phyloP scores from a whole-genome alignment of 2,329 filamentous ascomycete genomes.

The Pestalotiopsis sp. region DNA sequence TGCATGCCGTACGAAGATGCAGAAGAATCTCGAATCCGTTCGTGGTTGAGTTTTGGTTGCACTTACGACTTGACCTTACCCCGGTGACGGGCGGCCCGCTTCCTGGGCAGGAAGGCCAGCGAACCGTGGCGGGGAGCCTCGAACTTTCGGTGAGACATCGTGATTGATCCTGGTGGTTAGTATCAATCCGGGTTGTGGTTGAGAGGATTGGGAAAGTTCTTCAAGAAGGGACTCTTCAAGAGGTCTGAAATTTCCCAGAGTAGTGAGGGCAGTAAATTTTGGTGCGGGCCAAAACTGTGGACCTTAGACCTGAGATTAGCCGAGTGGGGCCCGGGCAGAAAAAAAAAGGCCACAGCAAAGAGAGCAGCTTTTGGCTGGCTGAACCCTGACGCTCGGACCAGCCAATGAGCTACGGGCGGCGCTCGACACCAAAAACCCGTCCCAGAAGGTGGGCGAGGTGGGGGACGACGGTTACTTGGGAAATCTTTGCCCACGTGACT shows the following conservation, averaged over 20 bases:
- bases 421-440: not conserved
- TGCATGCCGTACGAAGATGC: not conserved
- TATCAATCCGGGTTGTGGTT: constrained; percentile 26
- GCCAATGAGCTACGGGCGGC: not conserved
- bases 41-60: not conserved
- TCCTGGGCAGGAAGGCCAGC: constrained; percentile 83
- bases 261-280: constrained; percentile 9
- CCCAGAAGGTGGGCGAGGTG: not conserved
- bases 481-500: not conserved
- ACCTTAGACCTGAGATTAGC: constrained; percentile 26
- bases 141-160: constrained; percentile 58
- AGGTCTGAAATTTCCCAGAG: constrained; percentile 9
- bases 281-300: constrained; percentile 12
- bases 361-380: not conserved
- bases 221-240: not conserved
- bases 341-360: not conserved
- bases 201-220: constrained; percentile 26
- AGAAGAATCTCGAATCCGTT: not conserved
- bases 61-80: constrained; percentile 98
- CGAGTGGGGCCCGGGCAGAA: constrained; percentile 7
- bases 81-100: constrained; percentile 91
- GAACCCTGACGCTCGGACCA: constrained; percentile 9
- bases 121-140: constrained; percentile 95
- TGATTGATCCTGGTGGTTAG: constrained; percentile 34
- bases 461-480: not conserved